Percentiles rank a stretch among this genome's conserved stretches.
Conservation (phyloP, 2,329 filamentous ascomycete genomes). For the Lasiodiplodia sp. region DNA sequence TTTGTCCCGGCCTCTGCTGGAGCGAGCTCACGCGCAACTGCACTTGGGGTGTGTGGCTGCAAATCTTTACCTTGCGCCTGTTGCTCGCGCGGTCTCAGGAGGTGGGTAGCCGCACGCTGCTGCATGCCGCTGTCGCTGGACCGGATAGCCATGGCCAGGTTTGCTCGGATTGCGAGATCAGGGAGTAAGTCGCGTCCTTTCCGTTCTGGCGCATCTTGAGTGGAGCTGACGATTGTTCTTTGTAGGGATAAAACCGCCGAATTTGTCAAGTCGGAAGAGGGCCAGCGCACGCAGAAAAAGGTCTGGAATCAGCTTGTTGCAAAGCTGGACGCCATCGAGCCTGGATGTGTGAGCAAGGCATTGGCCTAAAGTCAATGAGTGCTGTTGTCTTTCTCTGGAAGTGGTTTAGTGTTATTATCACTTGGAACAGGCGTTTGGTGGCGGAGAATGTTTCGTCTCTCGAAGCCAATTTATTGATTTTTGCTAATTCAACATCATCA, state of each 20-base stretch:
- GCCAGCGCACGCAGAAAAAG: conserved; percentile 28
- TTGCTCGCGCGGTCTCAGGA: conserved; percentile 36
- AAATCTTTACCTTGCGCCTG: background rate
- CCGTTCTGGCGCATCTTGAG: too few species aligned
- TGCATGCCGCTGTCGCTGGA: conserved; percentile 34
- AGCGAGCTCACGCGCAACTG: conserved; percentile 38
- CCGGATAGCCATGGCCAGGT: conserved; percentile 36
- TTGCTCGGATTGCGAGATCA: conserved; percentile 35
- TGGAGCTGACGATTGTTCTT: background rate
- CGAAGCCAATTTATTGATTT: background rate
- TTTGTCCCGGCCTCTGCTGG: conserved; percentile 46
- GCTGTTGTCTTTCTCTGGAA: too few species aligned
- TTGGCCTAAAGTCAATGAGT: background rate
- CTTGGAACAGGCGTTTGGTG: too few species aligned
- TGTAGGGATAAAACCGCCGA: conserved; percentile 19
- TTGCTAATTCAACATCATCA: background rate
- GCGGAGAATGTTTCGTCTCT: too few species aligned
- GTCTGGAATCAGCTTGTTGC: conserved; percentile 34
- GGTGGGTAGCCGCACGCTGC: conserved; percentile 36
- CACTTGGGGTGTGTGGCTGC: conserved; percentile 5
- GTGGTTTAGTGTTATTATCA: too few species aligned
- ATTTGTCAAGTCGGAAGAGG: conserved; percentile 26
- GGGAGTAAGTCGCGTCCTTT: conserved; percentile 30
- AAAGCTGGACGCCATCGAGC: conserved; percentile 35
- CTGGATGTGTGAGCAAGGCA: conserved; percentile 29